Evolutionary conservation across 2,329 filamentous ascomycete genomes (phyloP), one percentile per base, ranked within the genome.

Genomic region (Diaporthe citrichinensis): DNA sequence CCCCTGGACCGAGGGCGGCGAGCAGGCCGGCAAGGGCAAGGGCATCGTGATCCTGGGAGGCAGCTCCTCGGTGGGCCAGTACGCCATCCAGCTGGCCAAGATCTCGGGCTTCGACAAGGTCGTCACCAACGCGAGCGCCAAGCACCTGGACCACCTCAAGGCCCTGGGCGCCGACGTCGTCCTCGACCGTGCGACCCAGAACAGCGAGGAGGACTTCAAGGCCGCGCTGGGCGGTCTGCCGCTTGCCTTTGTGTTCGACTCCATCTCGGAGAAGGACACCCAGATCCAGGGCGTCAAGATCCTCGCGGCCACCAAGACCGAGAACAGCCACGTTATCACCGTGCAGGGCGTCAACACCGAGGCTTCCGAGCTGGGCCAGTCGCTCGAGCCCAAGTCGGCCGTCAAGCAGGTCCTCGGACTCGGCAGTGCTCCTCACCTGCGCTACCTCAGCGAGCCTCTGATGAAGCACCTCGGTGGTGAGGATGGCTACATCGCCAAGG

Each of bases 81-180:
- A 84, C 72, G 86, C 85, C 2, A 82, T 88, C 9, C 86, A 88
- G 77, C 82, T 88, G 9, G 84, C 85, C 31, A 78, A 80, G 9
- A 82, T 83, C 3, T 83, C 85, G 5, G 87, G 87, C 6, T 87
- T 85, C 74, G 81, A 84, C 31, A 86, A 87, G n/a, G 71, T 87
- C n/a, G 79, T 83, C 9, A 87, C 85, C 6, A 81, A 83, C 2
- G 84, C 84, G 1, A 75, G 75, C 62, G 78, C 81, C 2, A 82
- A 79, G 75, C 87, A 87, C 78, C 83, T 84, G 31, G 82, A 77
- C 12, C 79, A 80, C 69, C 73, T 78, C 46, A 78, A 77, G 76
- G 74, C 78, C 53, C 78, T 81, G 79, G 76, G 76, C 34, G 76
- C 76, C 17, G 76, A 76, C 39, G 65, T 74, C 53, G 76, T 77